These are phyloP conservation scores for Bidens hawaiensis DNA, from an alignment of 140 eudicot genomes.

Conservation along the genomic window DNA sequence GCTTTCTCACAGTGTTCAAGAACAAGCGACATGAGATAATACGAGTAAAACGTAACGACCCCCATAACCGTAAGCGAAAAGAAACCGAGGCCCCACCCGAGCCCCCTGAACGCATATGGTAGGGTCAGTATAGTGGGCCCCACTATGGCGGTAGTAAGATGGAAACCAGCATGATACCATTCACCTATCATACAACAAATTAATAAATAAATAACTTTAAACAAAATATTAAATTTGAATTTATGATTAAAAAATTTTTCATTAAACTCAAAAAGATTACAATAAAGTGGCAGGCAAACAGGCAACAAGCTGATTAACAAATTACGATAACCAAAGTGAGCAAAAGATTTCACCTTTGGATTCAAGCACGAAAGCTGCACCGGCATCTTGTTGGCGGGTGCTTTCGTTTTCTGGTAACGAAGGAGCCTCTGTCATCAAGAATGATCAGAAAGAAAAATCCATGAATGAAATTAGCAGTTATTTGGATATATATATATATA, in stretches of 20 bases:
- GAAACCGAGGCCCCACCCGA: conserved; percentile 79
- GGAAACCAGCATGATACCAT: conserved; percentile 96
- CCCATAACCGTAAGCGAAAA: conserved; percentile 76
- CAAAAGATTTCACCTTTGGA: conserved; percentile 56
- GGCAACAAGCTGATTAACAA: too few species aligned
- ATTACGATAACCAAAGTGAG: neutral
- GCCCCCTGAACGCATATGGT: conserved; percentile 74
- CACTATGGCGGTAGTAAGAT: conserved; percentile 86
- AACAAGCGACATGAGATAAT: conserved; percentile 63
- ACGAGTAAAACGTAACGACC: conserved; percentile 74
- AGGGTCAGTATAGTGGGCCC: conserved; percentile 82
- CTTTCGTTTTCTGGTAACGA: conserved; percentile 18
- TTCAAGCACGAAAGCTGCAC: conserved; percentile 84
- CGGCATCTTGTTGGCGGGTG: conserved; percentile 59
- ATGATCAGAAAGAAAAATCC: conserved; percentile 14
- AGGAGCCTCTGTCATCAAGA: conserved; percentile 43
- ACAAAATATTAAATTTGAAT: neutral
- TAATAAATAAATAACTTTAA: too few species aligned
- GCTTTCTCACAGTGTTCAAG: too few species aligned
- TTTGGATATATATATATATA: conserved; percentile 4
- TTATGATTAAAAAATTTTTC: too few species aligned
- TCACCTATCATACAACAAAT: conserved; percentile 42
- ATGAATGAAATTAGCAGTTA: conserved; percentile 5
- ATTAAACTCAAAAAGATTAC: too few species aligned
- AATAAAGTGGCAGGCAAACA: too few species aligned